Base-by-base conservation (phyloP, 768 basidiomycete species). In the Leccinellum albellum region DNA sequence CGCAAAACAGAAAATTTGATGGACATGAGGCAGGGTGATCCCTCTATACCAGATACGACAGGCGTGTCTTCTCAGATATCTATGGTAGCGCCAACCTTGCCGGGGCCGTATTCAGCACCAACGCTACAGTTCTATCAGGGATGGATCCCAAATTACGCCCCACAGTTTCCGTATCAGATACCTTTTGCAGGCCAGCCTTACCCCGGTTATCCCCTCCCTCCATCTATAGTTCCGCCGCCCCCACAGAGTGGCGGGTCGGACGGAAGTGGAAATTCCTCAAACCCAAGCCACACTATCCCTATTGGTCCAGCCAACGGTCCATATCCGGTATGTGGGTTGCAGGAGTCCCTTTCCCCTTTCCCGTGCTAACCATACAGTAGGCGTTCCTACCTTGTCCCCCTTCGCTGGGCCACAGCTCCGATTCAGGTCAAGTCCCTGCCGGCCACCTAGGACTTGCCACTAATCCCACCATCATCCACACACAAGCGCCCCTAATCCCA, bases 401-500 rank as follows among this genome's bases (percentile, higher is more conserved):
- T 23, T 50, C 72, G 9, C 72, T 75, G 45, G 66, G 71, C 66
- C 74, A 54, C 64, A 3, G 58, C 35, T 12, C 61, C 21, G 70
- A 70, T 45, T 51, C 67, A 12, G 76, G 75, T 4, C 61, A 40
- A 29, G 44, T 50, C n/a, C 45, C 57, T 21, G n/a, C 45, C 23
- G 52, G 59, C 23, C 71, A 62, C 24, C 47, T 55, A 6, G 69
- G 70, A 55, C 40, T 57, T 24, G 40, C 42, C 13, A 55, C 50
- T 20, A 64, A 66, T 26, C 47, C 57, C 20, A 29, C 59, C 4
- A 33, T 66, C 49, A 32, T 63, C 51, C 64, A 67, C 44, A 20
- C 60, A 31, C 82, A 84, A 62, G 78, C 86, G 4, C 86, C 88
- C 17, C 72, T 88, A 12, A 74, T 79, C 45, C 83, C 87, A 1